These are phyloP conservation scores for Plasmodium sp. DNA, from an alignment of 169 alveolate species.

Conservation along the genomic window DNA sequence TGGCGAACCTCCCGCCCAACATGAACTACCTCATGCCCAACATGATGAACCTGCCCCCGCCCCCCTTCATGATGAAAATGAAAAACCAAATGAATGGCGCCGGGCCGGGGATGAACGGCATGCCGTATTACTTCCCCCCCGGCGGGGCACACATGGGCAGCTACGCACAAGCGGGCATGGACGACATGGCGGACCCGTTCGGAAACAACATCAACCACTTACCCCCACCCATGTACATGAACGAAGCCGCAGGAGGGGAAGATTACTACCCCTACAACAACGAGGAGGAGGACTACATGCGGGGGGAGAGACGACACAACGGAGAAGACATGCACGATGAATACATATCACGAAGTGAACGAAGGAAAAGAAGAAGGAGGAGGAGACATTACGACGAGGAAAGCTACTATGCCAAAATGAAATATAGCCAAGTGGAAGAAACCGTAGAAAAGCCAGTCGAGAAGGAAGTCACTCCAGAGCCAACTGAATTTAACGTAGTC, in stretches of 20 bases:
- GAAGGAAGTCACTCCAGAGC: not conserved
- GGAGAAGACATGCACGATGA: constrained; percentile 10
- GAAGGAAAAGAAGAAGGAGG: not conserved
- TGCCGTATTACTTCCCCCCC: constrained; percentile 2
- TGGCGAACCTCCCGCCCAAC: constrained; percentile 25
- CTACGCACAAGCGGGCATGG: not conserved
- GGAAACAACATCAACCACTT: not conserved
- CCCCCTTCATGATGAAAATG: constrained; percentile 72
- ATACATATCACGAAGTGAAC: not conserved
- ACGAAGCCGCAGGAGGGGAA: constrained; percentile 10
- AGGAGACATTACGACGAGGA: constrained; percentile 18
- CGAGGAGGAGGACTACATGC: not conserved
- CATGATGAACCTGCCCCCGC: constrained; percentile 58
- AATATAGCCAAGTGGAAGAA: not conserved
- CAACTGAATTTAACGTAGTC: constrained; percentile 14
- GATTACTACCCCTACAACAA: not conserved
- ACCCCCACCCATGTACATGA: not conserved
- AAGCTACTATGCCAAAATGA: not conserved
- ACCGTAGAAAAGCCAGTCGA: not conserved
- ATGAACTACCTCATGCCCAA: constrained; percentile 12
- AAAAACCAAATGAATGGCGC: constrained; percentile 29
- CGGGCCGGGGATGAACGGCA: not conserved
- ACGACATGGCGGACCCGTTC: not conserved
- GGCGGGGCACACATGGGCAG: not conserved
- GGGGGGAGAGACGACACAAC: not conserved